phyloP scores from a whole-genome alignment of 2,329 filamentous ascomycete genomes.

The Amphichorda felina region DNA sequence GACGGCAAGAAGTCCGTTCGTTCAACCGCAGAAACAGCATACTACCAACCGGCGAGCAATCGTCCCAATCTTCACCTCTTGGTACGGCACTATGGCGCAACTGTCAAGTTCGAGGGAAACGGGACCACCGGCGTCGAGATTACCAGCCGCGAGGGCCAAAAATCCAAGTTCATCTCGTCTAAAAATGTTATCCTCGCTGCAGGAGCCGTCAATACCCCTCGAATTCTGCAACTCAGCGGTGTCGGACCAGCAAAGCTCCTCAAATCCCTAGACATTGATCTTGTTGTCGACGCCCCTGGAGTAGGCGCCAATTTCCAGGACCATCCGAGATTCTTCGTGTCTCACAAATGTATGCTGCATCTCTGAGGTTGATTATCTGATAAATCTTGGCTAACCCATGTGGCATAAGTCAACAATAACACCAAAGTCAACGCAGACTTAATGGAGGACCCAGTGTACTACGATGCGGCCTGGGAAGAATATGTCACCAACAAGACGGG shows the following conservation, averaged over 20 bases:
- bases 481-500: constrained; percentile 11
- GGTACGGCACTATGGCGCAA: constrained; percentile 10
- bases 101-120: constrained; percentile 10
- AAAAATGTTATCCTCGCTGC: constrained; percentile 19
- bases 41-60: constrained; percentile 7
- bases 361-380: not conserved
- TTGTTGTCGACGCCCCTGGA: constrained; percentile 40
- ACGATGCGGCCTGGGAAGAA: constrained; percentile 10
- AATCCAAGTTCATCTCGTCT: constrained; percentile 4
- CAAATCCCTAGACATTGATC: constrained; percentile 28
- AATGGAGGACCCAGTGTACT: constrained; percentile 11
- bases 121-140: constrained; percentile 21
- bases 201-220: constrained; percentile 42
- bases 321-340: constrained; percentile 18
- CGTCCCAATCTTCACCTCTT: constrained; percentile 10
- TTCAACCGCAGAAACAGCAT: constrained; percentile 10
- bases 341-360: constrained; percentile 15
- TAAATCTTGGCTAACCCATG: not conserved
- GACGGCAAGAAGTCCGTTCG: constrained; percentile 9
- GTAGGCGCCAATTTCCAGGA: constrained; percentile 32
- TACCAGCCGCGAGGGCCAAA: constrained; percentile 4
- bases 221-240: constrained; percentile 44
- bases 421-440: constrained; percentile 5
- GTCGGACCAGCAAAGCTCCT: constrained; percentile 39
- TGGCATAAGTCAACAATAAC: constrained; percentile 4